A percentile compares a stretch with the other conserved stretches of the same genome.
These are phyloP conservation scores for Friedmanniomyces endolithicus DNA, from an alignment of 495 filamentous ascomycete species.

Conservation along the genomic window DNA sequence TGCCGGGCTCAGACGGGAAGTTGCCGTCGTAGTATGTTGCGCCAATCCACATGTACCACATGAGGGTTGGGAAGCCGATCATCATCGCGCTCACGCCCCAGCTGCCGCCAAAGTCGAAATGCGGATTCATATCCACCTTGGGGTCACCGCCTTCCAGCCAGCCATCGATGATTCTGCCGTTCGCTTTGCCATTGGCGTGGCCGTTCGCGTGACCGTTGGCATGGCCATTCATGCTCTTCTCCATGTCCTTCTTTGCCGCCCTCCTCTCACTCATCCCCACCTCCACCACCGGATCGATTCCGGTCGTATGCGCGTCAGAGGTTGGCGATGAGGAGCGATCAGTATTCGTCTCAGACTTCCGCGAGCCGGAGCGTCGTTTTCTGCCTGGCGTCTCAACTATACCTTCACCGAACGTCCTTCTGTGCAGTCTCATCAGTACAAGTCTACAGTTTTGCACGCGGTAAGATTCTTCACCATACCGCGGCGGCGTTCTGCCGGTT, in stretches of 20 bases:
- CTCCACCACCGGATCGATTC: constrained; percentile 4
- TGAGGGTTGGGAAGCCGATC: constrained; percentile 79
- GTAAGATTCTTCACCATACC: constrained; percentile 18
- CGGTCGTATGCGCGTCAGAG: constrained; percentile 10
- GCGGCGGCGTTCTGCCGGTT: constrained; percentile 33
- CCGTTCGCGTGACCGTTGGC: constrained; percentile 20
- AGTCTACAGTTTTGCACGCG: neutral
- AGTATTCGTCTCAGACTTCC: constrained; percentile 22
- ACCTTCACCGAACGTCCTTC: constrained; percentile 29
- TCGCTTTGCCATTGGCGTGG: constrained; percentile 16
- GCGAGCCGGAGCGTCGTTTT: constrained; percentile 21
- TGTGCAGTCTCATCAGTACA: constrained; percentile 5
- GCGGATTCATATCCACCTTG: constrained; percentile 64
- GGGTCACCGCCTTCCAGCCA: constrained; percentile 58
- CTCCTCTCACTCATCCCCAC: constrained; percentile 5
- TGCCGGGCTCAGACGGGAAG: constrained; percentile 51
- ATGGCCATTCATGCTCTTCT: constrained; percentile 4
- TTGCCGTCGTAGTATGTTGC: constrained; percentile 80
- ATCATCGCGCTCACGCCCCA: constrained; percentile 69
- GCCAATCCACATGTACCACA: constrained; percentile 99
- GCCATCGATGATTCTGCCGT: constrained; percentile 43
- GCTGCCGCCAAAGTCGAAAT: constrained; percentile 83
- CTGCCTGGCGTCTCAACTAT: constrained; percentile 35
- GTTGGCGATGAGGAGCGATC: constrained; percentile 17
- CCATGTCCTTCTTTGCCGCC: constrained; percentile 8